Percentiles rank a stretch among this genome's conserved stretches.
phyloP scores from a whole-genome alignment of 2,329 filamentous ascomycete species.

The Zymoseptoria tritici region DNA sequence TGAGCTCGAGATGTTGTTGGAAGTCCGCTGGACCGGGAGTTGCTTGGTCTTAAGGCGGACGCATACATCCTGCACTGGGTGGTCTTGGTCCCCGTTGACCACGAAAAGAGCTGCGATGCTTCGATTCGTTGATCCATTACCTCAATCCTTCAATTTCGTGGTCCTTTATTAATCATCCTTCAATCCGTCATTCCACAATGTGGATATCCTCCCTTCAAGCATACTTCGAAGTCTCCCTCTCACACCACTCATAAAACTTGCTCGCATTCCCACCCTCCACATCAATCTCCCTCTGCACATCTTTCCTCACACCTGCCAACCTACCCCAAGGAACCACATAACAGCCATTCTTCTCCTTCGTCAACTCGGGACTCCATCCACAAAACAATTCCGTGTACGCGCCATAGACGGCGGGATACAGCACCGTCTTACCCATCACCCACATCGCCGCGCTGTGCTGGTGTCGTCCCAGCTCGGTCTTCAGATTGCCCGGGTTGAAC shows the following conservation, averaged over 20 bases:
- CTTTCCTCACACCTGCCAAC: slow-evolving; percentile 23
- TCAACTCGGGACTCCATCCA: slow-evolving; percentile 22
- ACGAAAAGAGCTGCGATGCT: too few relatives aligned
- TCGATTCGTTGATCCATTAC: too few relatives aligned
- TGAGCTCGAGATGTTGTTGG: slow-evolving; percentile 6
- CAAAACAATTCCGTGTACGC: slow-evolving; percentile 30
- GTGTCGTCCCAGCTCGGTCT: slow-evolving; percentile 25
- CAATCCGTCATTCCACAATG: neutral
- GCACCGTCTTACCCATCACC: slow-evolving; percentile 8
- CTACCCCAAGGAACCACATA: slow-evolving; percentile 31
- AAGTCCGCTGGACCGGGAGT: neutral
- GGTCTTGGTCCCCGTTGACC: too few relatives aligned
- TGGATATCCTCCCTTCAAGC: neutral
- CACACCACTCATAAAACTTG: slow-evolving; percentile 37
- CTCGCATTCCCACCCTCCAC: slow-evolving; percentile 23
- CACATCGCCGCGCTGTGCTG: slow-evolving; percentile 2
- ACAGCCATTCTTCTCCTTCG: slow-evolving; percentile 20
- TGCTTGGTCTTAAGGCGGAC: too few relatives aligned
- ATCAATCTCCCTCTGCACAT: slow-evolving; percentile 27
- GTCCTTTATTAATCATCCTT: neutral
- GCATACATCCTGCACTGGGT: too few relatives aligned
- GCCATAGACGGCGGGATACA: slow-evolving; percentile 22
- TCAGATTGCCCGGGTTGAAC: slow-evolving; percentile 29
- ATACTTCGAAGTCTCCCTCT: slow-evolving; percentile 25
- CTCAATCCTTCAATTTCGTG: neutral